These are phyloP conservation scores for Arabidopsis suecica DNA, from an alignment of 345 rosid genomes.

Conservation along the genomic window DNA sequence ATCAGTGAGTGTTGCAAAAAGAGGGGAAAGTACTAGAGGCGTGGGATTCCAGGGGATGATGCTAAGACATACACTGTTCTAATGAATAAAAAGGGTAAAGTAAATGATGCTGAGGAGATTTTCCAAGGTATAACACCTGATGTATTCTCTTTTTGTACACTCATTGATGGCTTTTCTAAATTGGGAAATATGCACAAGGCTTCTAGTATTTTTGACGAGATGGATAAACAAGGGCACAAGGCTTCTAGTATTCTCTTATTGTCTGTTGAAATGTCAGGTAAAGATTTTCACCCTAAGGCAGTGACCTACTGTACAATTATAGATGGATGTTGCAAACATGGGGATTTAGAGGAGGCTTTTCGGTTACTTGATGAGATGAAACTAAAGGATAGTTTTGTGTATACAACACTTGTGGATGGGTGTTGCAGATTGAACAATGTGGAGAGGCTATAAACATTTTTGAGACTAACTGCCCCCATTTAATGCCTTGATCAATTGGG, in stretches of 20 bases:
- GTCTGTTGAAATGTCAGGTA: slow-evolving; percentile 61
- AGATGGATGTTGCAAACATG: slow-evolving; percentile 75
- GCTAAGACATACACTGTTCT: slow-evolving; percentile 58
- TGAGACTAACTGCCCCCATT: slow-evolving; percentile 59
- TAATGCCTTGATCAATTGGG: slow-evolving; percentile 66
- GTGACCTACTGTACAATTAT: slow-evolving; percentile 74
- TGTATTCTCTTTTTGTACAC: slow-evolving; percentile 63
- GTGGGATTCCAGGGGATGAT: slow-evolving; percentile 55
- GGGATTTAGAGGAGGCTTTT: slow-evolving; percentile 67
- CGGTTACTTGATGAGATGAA: slow-evolving; percentile 66
- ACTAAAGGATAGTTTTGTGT: slow-evolving; percentile 61
- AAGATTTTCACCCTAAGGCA: slow-evolving; percentile 54
- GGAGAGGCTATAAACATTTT: slow-evolving; percentile 60
- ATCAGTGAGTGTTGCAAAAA: slow-evolving; percentile 69
- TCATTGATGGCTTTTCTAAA: slow-evolving; percentile 67
- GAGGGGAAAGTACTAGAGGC: slow-evolving; percentile 60
- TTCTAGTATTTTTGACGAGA: slow-evolving; percentile 53
- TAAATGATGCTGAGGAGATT: slow-evolving; percentile 61
- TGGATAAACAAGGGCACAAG: slow-evolving; percentile 55
- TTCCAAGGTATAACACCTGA: slow-evolving; percentile 68
- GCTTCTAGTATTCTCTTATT: too few species aligned
- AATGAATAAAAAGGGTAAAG: slow-evolving; percentile 62
- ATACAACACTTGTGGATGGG: slow-evolving; percentile 63
- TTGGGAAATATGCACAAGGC: slow-evolving; percentile 57
- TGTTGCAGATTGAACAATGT: slow-evolving; percentile 67